These are phyloP conservation scores for Psilocybe cyanescens DNA, from an alignment of 768 basidiomycete species.

Conservation along the genomic window DNA sequence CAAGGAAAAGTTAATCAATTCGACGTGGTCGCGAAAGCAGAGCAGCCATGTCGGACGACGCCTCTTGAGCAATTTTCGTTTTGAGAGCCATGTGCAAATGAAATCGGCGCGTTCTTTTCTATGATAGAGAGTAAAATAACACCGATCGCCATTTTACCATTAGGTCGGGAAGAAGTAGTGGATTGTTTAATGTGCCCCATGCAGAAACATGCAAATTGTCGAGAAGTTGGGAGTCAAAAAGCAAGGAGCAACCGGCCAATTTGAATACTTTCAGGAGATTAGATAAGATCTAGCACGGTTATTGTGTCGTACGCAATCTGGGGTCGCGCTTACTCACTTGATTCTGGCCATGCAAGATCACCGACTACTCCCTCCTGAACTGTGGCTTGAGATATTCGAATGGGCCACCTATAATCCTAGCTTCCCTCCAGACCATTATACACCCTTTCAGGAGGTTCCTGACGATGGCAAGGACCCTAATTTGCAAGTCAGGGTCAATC, in stretches of 20 bases:
- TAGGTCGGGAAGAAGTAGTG: background rate
- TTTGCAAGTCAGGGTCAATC: constrained; percentile 38
- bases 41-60: background rate
- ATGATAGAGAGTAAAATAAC: background rate
- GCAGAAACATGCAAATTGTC: background rate
- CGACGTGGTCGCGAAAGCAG: background rate
- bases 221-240: background rate
- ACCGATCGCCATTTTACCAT: background rate
- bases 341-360: constrained; percentile 22
- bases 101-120: background rate
- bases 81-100: background rate
- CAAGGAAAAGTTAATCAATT: constrained; percentile 2
- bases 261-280: background rate
- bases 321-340: constrained; percentile 1
- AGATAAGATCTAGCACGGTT: constrained; percentile 1
- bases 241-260: background rate
- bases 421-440: constrained; percentile 34
- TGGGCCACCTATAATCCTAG: constrained; percentile 39
- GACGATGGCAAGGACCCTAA: constrained; percentile 30
- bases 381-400: constrained; percentile 57
- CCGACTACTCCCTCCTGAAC: constrained; percentile 48
- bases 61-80: background rate
- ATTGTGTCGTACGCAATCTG: background rate
- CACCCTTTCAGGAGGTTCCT: constrained; percentile 49
- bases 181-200: background rate